Evolutionary conservation across 139 green algal species (phyloP), one percentile per base, ranked within the genome.

Genomic region (Haematococcus sp.): DNA sequence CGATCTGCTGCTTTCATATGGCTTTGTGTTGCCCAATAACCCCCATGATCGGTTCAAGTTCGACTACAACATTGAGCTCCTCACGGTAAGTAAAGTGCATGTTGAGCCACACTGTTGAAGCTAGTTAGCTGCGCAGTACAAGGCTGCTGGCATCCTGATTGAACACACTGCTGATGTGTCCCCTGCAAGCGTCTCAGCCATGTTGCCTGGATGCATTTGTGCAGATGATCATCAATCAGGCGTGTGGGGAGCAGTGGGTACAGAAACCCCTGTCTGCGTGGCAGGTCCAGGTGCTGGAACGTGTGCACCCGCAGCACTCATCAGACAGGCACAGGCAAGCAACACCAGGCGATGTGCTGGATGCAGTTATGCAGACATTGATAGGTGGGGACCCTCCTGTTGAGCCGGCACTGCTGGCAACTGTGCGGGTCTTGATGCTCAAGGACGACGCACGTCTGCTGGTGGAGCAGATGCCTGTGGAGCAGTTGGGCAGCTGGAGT

Each of bases 1-100:
- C 22, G 78, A 89, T 51, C 78, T 89, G 70, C 76, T 89, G 54
- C 76, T 89, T 32, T 74, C 46, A 51, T 89, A 88, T 65, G 84
- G 84, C 61, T 89, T 89, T 63, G 66, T 77, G 59, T 64, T 84
- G 58, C 63, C 68, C 2, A 51, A 70, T 33, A 88, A 86, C 54
- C 79, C 79, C 0, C 44, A 76, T 28, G 81, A 88, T 49, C 63
- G 23, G 43, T 82, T 80, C 30, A 35, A 30, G 22, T 77, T 83
- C 5, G 49, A 70, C 23, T 63, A 81, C 4, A 74, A 85, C 43
- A 20, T 80, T 15, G 58, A 78, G 1, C 30, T 71, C 2, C 2
- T 81, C 16, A 58, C 74, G 81, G 83, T 86, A 63, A 72, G 79
- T 22, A n/a, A n/a, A n/a, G n/a, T n/a, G n/a, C n/a, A n/a, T 23